phyloP scores from a whole-genome alignment of 805 yeast genomes.

The Yarrowia divulgata region DNA sequence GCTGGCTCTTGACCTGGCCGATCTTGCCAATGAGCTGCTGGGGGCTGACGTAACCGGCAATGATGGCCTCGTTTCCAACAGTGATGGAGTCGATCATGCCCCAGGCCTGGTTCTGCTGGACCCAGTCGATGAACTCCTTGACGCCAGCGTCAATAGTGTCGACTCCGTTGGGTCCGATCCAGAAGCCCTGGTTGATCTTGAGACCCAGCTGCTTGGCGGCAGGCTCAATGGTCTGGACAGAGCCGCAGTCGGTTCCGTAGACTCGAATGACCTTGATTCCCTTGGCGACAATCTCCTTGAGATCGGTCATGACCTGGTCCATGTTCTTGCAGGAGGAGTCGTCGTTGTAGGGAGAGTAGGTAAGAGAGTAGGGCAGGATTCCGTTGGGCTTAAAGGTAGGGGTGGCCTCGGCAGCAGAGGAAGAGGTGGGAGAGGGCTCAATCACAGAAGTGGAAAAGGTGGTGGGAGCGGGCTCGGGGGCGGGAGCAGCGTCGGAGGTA shows the following conservation, averaged over 20 bases:
- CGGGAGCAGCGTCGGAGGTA: background rate
- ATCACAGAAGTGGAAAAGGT: conserved; percentile 1
- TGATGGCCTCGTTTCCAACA: conserved; percentile 88
- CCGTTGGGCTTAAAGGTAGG: conserved; percentile 6
- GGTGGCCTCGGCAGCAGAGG: background rate
- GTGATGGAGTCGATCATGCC: conserved; percentile 76
- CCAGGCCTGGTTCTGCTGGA: conserved; percentile 65
- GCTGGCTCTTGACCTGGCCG: conserved; percentile 62
- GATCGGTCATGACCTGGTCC: conserved; percentile 63
- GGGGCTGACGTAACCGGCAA: conserved; percentile 65
- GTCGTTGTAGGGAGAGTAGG: conserved; percentile 67
- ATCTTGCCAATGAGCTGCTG: conserved; percentile 71
- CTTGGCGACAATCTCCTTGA: conserved; percentile 62
- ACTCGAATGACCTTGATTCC: conserved; percentile 74
- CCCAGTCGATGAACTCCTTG: conserved; percentile 59
- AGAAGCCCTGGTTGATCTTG: conserved; percentile 84
- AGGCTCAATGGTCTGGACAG: conserved; percentile 69
- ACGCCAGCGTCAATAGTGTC: conserved; percentile 72
- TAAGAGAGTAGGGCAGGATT: conserved; percentile 48
- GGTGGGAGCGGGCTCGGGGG: conserved; percentile 9
- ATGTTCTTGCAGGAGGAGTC: conserved; percentile 72
- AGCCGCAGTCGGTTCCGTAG: conserved; percentile 87
- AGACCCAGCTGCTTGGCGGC: conserved; percentile 66
- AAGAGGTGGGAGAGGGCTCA: conserved; percentile 8
- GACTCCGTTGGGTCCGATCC: conserved; percentile 71